Percentiles rank a stretch among this genome's conserved stretches.
Conservation (phyloP, 495 filamentous ascomycete species). For the Xylaria acuta region DNA sequence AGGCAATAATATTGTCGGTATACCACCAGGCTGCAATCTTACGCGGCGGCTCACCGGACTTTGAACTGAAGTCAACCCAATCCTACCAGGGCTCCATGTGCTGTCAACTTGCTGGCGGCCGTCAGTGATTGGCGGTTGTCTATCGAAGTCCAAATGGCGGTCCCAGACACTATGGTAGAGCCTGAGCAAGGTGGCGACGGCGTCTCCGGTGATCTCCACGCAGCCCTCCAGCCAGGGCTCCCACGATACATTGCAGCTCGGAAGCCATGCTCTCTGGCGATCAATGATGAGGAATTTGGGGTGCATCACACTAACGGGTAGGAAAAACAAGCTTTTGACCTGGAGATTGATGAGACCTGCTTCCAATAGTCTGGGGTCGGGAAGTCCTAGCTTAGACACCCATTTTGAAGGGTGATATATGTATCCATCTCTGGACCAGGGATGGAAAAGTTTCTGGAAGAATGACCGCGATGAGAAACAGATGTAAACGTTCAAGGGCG, state of each 20-base stretch:
- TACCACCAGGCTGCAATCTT: conserved; percentile 19
- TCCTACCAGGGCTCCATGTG: conserved; percentile 21
- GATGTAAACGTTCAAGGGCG: conserved; percentile 57
- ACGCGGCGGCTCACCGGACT: conserved; percentile 25
- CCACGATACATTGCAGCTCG: conserved; percentile 79
- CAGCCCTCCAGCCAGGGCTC: conserved; percentile 78
- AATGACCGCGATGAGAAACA: conserved; percentile 71
- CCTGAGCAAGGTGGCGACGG: conserved; percentile 58
- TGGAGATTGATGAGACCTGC: conserved; percentile 62
- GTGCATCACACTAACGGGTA: conserved; percentile 78
- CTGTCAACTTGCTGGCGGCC: not conserved
- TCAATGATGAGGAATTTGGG: conserved; percentile 78
- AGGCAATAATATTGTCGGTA: conserved; percentile 66
- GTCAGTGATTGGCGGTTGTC: conserved; percentile 21
- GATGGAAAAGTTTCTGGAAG: conserved; percentile 73
- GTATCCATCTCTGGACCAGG: conserved; percentile 60
- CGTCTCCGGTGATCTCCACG: conserved; percentile 62
- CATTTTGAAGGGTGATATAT: conserved; percentile 63
- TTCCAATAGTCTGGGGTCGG: conserved; percentile 54
- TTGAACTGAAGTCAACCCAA: conserved; percentile 23
- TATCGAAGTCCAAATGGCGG: conserved; percentile 30
- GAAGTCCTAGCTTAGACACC: conserved; percentile 64
- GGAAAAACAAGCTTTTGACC: conserved; percentile 73
- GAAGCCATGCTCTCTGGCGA: conserved; percentile 62
- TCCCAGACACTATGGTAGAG: conserved; percentile 69